phyloP scores from a whole-genome alignment of 2,329 filamentous ascomycete genomes.

The Phoma sp. region DNA sequence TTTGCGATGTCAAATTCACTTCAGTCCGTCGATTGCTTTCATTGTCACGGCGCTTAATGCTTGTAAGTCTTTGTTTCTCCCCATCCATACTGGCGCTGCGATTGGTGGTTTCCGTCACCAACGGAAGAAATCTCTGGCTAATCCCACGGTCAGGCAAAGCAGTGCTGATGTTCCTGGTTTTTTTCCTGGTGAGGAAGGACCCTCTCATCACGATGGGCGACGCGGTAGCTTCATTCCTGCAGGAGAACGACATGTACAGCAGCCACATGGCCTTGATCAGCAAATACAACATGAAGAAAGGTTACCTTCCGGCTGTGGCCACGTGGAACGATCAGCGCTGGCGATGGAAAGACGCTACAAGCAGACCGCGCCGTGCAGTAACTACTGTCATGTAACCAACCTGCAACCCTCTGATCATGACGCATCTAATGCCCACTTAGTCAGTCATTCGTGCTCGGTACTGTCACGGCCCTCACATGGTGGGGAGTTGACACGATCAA shows the following conservation, averaged over 20 bases:
- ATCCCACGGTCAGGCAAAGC: background rate
- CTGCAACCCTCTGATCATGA: background rate
- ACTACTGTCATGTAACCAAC: background rate
- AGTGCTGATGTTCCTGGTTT: background rate
- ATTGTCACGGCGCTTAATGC: slow-evolving; percentile 2
- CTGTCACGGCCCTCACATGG: background rate
- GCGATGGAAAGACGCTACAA: slow-evolving; percentile 3
- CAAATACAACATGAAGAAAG: background rate
- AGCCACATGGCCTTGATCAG: background rate
- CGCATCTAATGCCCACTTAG: background rate
- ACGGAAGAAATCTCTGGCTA: too few species aligned
- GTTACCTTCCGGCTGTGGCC: background rate
- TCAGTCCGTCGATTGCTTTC: background rate
- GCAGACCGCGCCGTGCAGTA: background rate
- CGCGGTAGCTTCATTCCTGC: slow-evolving; percentile 1
- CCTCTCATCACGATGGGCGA: slow-evolving; percentile 11
- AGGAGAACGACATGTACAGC: background rate
- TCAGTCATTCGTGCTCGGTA: background rate
- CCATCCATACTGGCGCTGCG: too few species aligned
- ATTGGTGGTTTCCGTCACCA: background rate
- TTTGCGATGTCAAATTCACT: slow-evolving; percentile 25
- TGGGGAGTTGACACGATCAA: background rate
- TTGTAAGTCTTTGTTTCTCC: background rate
- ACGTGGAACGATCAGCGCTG: background rate
- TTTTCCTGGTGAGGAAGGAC: background rate